Evolutionary conservation across 2,329 filamentous ascomycete genomes (phyloP).

Genomic region (Magnaporthales sp.): DNA sequence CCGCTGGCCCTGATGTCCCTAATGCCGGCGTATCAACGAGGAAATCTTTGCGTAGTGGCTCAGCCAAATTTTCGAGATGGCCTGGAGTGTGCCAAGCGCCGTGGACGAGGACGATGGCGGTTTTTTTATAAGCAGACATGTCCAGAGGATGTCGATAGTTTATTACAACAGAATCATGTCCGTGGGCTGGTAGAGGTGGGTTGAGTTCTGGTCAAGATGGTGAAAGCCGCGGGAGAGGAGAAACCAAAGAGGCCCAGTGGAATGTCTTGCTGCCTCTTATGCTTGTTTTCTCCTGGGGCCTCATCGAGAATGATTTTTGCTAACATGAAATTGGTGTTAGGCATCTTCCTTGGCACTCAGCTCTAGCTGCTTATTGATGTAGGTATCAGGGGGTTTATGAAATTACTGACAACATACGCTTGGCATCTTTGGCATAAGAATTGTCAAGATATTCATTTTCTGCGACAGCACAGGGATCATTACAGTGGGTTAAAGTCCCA

Average conservation of each 20-base stretch:
- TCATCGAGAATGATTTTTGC: background rate
- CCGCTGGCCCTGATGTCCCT: background rate
- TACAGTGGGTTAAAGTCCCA: background rate
- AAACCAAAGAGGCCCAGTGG: background rate
- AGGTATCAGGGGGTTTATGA: background rate
- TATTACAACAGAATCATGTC: no score
- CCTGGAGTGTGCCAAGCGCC: slow-evolving; percentile 6
- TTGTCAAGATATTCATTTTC: background rate
- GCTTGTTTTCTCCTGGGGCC: background rate
- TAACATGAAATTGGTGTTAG: background rate
- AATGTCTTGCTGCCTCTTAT: background rate
- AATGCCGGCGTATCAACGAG: background rate
- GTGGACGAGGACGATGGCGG: slow-evolving; percentile 5
- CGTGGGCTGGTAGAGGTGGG: background rate
- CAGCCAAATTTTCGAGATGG: background rate
- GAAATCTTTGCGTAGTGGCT: background rate
- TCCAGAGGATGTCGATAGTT: background rate
- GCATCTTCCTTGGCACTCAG: background rate
- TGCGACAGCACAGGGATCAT: background rate
- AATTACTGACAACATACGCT: background rate
- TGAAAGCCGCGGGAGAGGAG: background rate
- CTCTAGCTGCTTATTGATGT: background rate
- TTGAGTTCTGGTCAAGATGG: background rate
- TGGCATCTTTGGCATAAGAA: background rate
- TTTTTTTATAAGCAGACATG: background rate